These are phyloP conservation scores for Clonostachys byssicola DNA, from an alignment of 2,329 filamentous ascomycete genomes.

Conservation along the genomic window DNA sequence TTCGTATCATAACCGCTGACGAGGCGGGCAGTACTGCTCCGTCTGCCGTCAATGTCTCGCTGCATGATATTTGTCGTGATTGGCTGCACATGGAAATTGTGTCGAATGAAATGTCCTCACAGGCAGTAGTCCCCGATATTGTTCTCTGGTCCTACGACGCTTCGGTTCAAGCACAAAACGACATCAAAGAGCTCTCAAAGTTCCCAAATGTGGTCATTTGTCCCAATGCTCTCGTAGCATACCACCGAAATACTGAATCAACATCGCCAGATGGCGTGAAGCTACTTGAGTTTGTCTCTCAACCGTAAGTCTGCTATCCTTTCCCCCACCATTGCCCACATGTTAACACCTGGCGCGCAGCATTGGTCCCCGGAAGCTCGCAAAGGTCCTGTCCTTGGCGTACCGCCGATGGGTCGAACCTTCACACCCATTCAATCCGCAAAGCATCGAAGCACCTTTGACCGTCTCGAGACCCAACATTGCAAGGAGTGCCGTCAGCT, in stretches of 20 bases:
- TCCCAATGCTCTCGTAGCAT: slow-evolving; percentile 19
- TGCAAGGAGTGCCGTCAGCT: no score
- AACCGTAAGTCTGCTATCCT: slow-evolving; percentile 22
- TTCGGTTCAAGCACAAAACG: slow-evolving; percentile 1
- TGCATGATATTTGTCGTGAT: slow-evolving; percentile 17
- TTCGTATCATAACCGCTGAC: slow-evolving; percentile 10
- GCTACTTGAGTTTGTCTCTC: slow-evolving; percentile 28
- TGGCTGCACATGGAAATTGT: slow-evolving; percentile 24
- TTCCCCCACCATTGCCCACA: background rate
- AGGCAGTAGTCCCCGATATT: slow-evolving; percentile 13
- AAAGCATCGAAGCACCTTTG: no score
- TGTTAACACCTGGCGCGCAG: slow-evolving; percentile 7
- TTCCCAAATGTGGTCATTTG: slow-evolving; percentile 23
- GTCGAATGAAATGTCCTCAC: slow-evolving; percentile 1
- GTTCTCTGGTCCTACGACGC: slow-evolving; percentile 13
- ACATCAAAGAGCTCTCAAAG: slow-evolving; percentile 1
- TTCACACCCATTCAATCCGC: background rate
- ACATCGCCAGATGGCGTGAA: slow-evolving; percentile 10
- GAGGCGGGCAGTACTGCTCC: slow-evolving; percentile 7
- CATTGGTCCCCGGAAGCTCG: slow-evolving; percentile 28
- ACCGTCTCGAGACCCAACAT: no score
- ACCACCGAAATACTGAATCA: slow-evolving; percentile 10
- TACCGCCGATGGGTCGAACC: slow-evolving; percentile 12
- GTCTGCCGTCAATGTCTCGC: background rate
- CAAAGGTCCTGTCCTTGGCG: slow-evolving; percentile 16